A percentile compares a stretch with the other conserved stretches of the same genome.
Conservation (phyloP, 306 rosid genomes). For the Ochetophila trinervis region DNA sequence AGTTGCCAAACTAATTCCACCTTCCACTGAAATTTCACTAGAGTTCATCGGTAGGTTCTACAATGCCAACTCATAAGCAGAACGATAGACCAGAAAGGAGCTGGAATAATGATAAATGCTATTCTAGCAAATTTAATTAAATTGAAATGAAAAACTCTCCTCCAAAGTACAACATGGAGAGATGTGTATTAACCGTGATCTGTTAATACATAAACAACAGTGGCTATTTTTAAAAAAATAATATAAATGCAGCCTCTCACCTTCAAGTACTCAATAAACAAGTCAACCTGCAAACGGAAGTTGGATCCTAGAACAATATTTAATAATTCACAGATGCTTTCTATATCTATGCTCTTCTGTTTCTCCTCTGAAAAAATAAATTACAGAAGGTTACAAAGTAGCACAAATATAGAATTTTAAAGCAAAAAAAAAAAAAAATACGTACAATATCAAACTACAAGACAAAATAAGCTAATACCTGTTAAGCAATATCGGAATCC, state of each 20-base stretch:
- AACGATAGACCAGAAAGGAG: too few relatives aligned
- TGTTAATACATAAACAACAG: neutral
- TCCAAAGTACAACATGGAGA: neutral
- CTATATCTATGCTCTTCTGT: constrained; percentile 97
- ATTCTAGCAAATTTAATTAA: neutral
- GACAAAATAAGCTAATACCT: constrained; percentile 41
- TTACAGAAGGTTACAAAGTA: constrained; percentile 19
- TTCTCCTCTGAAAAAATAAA: constrained; percentile 75
- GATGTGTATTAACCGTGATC: neutral
- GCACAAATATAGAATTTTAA: constrained; percentile 6
- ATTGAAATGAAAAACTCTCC: neutral
- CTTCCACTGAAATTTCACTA: too few relatives aligned
- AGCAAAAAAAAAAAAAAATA: constrained; percentile 4
- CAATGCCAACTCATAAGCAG: too few relatives aligned
- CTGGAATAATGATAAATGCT: neutral
- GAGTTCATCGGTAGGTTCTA: too few relatives aligned
- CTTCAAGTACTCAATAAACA: constrained; percentile 80
- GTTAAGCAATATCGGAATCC: constrained; percentile 95
- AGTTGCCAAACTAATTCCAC: too few relatives aligned
- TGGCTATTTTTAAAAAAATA: neutral
- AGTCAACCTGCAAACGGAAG: constrained; percentile 66
- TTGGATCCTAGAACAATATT: constrained; percentile 79
- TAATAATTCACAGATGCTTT: constrained; percentile 87
- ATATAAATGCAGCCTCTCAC: constrained; percentile 36
- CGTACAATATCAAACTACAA: constrained; percentile 2